A percentile compares a stretch with the other conserved stretches of the same genome.
These are phyloP conservation scores for Hygrophorus russula DNA, from an alignment of 768 basidiomycete species.

Conservation along the genomic window DNA sequence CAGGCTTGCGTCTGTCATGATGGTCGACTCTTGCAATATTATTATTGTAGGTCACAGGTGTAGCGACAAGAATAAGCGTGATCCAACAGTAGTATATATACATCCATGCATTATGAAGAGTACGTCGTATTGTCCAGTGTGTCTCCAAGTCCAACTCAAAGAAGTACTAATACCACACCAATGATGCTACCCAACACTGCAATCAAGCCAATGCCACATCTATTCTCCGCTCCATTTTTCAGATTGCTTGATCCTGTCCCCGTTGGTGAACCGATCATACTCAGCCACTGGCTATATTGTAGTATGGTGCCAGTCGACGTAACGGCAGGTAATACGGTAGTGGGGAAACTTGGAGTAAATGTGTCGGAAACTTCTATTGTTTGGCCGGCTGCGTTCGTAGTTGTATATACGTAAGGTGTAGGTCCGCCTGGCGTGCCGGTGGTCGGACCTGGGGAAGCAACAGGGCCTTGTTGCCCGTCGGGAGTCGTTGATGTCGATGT, in stretches of 20 bases:
- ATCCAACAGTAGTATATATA: too few species aligned
- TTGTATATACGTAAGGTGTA: constrained; percentile 19
- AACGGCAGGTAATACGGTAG: constrained; percentile 9
- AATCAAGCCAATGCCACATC: not conserved
- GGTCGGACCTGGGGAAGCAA: constrained; percentile 38
- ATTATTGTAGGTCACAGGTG: too few species aligned
- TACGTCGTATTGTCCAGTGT: too few species aligned
- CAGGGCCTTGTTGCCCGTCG: constrained; percentile 35
- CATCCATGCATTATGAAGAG: too few species aligned
- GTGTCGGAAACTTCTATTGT: constrained; percentile 21
- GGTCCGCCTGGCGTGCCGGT: constrained; percentile 29
- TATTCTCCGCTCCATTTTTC: not conserved
- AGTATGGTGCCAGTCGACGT: constrained; percentile 1
- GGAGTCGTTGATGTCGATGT: constrained; percentile 13
- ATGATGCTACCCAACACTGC: not conserved
- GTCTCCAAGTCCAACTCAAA: too few species aligned
- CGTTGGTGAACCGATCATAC: constrained; percentile 1
- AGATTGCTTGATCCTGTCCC: not conserved
- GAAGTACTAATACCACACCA: not conserved
- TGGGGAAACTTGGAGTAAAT: constrained; percentile 30
- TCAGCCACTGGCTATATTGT: constrained; percentile 8
- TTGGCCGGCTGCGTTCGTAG: constrained; percentile 1
- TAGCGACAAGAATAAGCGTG: too few species aligned
- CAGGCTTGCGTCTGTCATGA: constrained; percentile 1
- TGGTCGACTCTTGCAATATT: too few species aligned